Evolutionary conservation across 345 rosid species (phyloP), one percentile per base, ranked within the genome.

Genomic region (Barbarea vulgaris): DNA sequence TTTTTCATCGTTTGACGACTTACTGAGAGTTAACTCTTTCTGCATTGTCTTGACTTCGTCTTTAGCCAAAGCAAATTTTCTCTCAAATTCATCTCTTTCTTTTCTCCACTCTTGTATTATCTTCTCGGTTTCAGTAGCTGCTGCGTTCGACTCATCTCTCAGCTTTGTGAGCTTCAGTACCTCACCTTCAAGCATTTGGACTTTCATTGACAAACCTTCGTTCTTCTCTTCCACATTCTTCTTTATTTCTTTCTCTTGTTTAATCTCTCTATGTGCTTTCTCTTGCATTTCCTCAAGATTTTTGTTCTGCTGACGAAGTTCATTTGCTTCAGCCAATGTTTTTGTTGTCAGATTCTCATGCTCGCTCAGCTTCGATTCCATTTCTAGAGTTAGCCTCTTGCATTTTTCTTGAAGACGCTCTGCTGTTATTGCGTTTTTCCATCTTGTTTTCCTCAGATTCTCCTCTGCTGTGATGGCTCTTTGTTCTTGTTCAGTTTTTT

Each of bases 401-500:
- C 94, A 83, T 79, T 93, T 93, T 36, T 93, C 94, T 74, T 93
- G 99, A 64, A 93, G 93, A 65, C 82, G 79, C 86, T 91, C 98
- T 24, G 94, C 99, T 64, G 89, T 76, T 50, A 78, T 80, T 30
- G 91, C 85, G 67, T 89, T 95, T 33, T 87, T 91, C 97, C 86
- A 88, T 77, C 93, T 89, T 6, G 87, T 83, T 57, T 85, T 83
- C 79, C 88, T 79, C 80, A 91, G 80, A 64, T 86, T 84, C 76
- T 93, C 99, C 84, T 95, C 99, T 52, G 99, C 93, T 66, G 59
- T 68, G 74, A 91, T 93, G 61, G 98, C 97, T 79, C 93, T 89
- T 62, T 93, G 90, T 81, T 95, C 97, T 81, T 89, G 89, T 72
- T 85, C 86, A 1, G 84, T 76, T 78, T 84, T 95, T 69, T 81